phyloP scores from a whole-genome alignment of 371 early-diverging fungal genomes.

The Rozella allomycis region DNA sequence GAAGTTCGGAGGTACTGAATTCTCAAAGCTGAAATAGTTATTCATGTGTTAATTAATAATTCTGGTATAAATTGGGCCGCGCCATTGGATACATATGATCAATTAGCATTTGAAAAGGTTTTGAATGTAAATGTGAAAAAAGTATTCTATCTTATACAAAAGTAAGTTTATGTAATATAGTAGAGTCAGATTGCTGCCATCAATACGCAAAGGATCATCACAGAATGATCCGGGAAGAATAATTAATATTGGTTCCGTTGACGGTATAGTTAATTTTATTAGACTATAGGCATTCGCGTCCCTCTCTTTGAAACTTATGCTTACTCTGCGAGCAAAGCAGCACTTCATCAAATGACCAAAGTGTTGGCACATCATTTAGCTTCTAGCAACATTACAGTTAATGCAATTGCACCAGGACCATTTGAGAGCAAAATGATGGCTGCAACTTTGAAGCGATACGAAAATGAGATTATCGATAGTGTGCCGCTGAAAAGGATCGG shows the following conservation, averaged over 20 bases:
- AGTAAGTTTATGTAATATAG: constrained; percentile 16
- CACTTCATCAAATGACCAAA: constrained; percentile 46
- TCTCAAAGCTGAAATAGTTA: too few relatives aligned
- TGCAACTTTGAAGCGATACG: constrained; percentile 26
- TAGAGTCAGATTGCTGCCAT: constrained; percentile 16
- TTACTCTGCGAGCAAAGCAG: constrained; percentile 55
- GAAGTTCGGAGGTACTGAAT: too few relatives aligned
- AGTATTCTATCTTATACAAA: constrained; percentile 57
- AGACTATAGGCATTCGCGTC: neutral
- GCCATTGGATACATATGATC: constrained; percentile 22
- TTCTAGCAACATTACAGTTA: constrained; percentile 43
- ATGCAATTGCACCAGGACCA: constrained; percentile 73
- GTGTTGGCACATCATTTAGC: constrained; percentile 44
- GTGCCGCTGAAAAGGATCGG: constrained; percentile 60
- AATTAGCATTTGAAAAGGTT: constrained; percentile 30
- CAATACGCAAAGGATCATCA: too few relatives aligned
- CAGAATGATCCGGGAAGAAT: constrained; percentile 30
- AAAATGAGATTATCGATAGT: constrained; percentile 25
- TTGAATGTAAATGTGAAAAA: constrained; percentile 71
- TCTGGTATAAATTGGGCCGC: constrained; percentile 42
- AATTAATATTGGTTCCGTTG: constrained; percentile 32
- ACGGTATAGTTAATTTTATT: constrained; percentile 4
- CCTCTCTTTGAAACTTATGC: constrained; percentile 40
- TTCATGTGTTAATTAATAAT: constrained; percentile 68
- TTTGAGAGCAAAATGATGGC: constrained; percentile 68